phyloP scores from a whole-genome alignment of 306 rosid species.

The Rosa multiflora region DNA sequence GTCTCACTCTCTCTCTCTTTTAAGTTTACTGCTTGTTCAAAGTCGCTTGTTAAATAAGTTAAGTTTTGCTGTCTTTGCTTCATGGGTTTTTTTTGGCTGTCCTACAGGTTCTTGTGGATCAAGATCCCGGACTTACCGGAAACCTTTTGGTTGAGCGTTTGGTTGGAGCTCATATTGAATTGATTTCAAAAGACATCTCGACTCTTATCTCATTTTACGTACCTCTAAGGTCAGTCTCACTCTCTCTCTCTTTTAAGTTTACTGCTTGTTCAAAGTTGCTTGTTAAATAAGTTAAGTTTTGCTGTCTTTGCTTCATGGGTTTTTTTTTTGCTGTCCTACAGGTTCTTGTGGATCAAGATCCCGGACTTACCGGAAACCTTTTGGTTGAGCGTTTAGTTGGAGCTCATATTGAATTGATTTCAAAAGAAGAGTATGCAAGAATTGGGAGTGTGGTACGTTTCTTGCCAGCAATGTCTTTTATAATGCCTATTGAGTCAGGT shows the following conservation, averaged over 20 bases:
- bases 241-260: not conserved
- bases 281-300: too few species aligned
- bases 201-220: conserved; percentile 71
- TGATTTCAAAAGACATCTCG: conserved; percentile 84
- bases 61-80: too few species aligned
- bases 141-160: conserved; percentile 90
- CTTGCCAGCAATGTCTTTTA: not conserved
- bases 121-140: conserved; percentile 81
- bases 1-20: not conserved
- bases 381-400: conserved; percentile 89
- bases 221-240: conserved; percentile 57
- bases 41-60: too few species aligned
- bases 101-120: conserved; percentile 53
- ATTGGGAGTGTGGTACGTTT: conserved; percentile 71
- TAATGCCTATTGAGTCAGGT: not conserved
- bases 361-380: conserved; percentile 79
- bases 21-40: too few species aligned
- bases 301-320: too few species aligned
- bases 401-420: conserved; percentile 73
- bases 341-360: conserved; percentile 73
- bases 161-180: conserved; percentile 77
- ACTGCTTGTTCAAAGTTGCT: too few species aligned
- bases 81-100: too few species aligned
- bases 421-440: conserved; percentile 74
- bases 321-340: conserved; percentile 1